Percentiles rank a stretch among this genome's conserved stretches.
phyloP scores from a whole-genome alignment of 768 basidiomycete genomes.

The Strobilomyces dryophilus region DNA sequence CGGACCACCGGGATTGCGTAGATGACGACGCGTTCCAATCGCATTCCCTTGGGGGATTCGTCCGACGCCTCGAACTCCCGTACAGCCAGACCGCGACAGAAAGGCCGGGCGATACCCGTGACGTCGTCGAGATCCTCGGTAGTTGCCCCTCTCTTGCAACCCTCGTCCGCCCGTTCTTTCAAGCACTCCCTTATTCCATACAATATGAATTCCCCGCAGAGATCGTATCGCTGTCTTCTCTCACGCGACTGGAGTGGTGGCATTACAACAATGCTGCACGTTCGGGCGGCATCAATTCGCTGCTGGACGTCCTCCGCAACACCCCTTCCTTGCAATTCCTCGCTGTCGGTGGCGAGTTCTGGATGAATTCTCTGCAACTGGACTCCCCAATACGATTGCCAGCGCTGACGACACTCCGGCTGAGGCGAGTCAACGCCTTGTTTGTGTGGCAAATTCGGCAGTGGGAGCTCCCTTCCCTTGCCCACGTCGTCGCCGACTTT shows the following conservation, averaged over 20 bases:
- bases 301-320: slow-evolving; percentile 45
- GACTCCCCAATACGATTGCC: slow-evolving; percentile 37
- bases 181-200: slow-evolving; percentile 23
- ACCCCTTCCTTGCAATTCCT: slow-evolving; percentile 59
- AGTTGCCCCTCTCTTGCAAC: slow-evolving; percentile 49
- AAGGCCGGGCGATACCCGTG: slow-evolving; percentile 23
- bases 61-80: slow-evolving; percentile 56
- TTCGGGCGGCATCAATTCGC: slow-evolving; percentile 62
- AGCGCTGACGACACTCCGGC: slow-evolving; percentile 49
- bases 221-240: slow-evolving; percentile 41
- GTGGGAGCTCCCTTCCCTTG: slow-evolving; percentile 54
- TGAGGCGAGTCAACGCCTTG: slow-evolving; percentile 45
- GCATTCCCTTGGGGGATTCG: slow-evolving; percentile 33
- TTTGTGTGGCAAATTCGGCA: slow-evolving; percentile 45
- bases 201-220: slow-evolving; percentile 53
- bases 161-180: slow-evolving; percentile 45
- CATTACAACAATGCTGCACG: slow-evolving; percentile 52
- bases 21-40: slow-evolving; percentile 16
- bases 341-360: slow-evolving; percentile 45
- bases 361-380: slow-evolving; percentile 22
- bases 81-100: slow-evolving; percentile 49
- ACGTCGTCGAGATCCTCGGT: slow-evolving; percentile 45
- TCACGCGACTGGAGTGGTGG: slow-evolving; percentile 70
- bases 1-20: neutral
- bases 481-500: slow-evolving; percentile 49